Evolutionary conservation across 2,329 filamentous ascomycete species (phyloP), one percentile per base, ranked within the genome.

Genomic region (Stylonectria norvegica): DNA sequence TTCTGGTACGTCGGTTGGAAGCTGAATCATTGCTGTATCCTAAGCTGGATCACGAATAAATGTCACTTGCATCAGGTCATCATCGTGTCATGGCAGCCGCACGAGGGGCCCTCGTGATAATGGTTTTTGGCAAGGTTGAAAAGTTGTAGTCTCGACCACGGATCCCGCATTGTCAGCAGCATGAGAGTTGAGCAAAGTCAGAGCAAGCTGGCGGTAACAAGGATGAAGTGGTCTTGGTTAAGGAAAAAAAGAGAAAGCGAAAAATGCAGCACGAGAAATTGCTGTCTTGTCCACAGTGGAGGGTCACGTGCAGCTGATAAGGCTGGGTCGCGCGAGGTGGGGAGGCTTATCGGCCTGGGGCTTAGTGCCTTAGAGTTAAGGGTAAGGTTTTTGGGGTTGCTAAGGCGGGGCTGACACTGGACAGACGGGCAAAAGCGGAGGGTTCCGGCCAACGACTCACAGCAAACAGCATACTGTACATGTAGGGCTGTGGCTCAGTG

Each of bases 1-100:
- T n/a, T n/a, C n/a, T n/a, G n/a, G n/a, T n/a, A n/a, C n/a, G n/a
- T n/a, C n/a, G n/a, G n/a, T n/a, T n/a, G n/a, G n/a, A n/a, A n/a
- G n/a, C n/a, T n/a, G n/a, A n/a, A n/a, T n/a, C n/a, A n/a, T n/a
- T n/a, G n/a, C n/a, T n/a, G n/a, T n/a, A n/a, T n/a, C n/a, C n/a
- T n/a, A n/a, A n/a, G n/a, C n/a, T n/a, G n/a, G n/a, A n/a, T 32
- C 41, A 18, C 29, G 23, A 49, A 34, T 19, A 46, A 49, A 72
- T 79, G 76, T 80, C 69, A 69, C 71, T 78, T 79, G 75, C 71
- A 70, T 79, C 73, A 80, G 78, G 78, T 81, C 76, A 81, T 81
- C 78, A 78, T 56, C 78, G 75, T 71, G 77, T 81, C 78, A 79
- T 81, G 78, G 76, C 59, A 70, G 75, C 76, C 76, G 66, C 75